These are phyloP conservation scores for Ceratobasidium sp. DNA, from an alignment of 1,284 basidiomycete species.

Conservation along the genomic window DNA sequence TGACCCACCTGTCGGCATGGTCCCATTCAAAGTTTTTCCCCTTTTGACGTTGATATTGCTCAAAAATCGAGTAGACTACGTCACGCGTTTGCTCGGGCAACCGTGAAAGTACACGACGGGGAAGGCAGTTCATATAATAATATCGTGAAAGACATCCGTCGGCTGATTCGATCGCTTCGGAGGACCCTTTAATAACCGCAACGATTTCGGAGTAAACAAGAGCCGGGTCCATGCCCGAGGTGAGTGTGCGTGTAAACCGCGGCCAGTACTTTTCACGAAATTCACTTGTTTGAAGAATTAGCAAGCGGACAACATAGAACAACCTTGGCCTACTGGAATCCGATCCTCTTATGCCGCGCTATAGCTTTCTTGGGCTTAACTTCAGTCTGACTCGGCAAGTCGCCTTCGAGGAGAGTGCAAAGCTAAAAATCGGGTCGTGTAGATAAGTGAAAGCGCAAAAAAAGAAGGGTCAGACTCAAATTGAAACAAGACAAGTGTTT, in stretches of 20 bases:
- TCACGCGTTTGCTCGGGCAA: neutral
- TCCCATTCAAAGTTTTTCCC: constrained; percentile 7
- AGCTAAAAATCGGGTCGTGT: no score
- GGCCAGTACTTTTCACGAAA: constrained; percentile 9
- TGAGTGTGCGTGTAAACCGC: neutral
- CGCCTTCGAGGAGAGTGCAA: constrained; percentile 2
- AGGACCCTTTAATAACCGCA: constrained; percentile 44
- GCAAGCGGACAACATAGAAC: no score
- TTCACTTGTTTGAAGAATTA: constrained; percentile 2
- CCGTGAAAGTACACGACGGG: neutral
- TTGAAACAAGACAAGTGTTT: neutral
- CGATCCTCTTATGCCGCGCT: neutral
- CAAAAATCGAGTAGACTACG: constrained; percentile 35
- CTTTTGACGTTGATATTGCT: constrained; percentile 18
- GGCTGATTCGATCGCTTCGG: neutral
- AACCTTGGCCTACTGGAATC: constrained; percentile 1
- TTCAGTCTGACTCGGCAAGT: neutral
- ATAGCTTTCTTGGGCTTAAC: neutral
- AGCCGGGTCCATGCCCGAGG: constrained; percentile 60
- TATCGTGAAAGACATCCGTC: neutral
- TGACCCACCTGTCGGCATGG: constrained; percentile 30
- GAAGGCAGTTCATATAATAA: constrained; percentile 19
- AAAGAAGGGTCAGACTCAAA: no score
- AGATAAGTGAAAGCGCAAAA: no score
- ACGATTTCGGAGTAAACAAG: constrained; percentile 74